Evolutionary conservation across 371 early-diverging fungal species (phyloP).

Genomic region (Zychaea mexicana): DNA sequence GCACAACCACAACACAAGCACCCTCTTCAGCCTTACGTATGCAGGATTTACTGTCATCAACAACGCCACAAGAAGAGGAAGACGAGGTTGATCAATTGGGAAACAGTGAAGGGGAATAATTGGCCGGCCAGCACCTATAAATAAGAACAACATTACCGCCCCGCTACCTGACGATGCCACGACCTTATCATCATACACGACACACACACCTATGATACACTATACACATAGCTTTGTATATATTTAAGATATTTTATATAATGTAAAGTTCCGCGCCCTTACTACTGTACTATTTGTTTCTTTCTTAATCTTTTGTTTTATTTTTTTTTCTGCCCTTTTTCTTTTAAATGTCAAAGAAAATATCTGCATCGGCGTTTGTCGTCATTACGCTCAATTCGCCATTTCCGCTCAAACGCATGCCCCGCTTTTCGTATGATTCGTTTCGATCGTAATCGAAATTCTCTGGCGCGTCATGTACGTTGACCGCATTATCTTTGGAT

Average conservation of each 20-base stretch:
- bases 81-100: constrained; percentile 28
- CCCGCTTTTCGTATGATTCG: constrained; percentile 7
- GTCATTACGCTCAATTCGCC: constrained; percentile 12
- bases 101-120: constrained; percentile 18
- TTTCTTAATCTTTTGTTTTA: background rate
- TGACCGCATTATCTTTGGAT: constrained; percentile 1
- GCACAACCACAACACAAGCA: constrained; percentile 11
- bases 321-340: background rate
- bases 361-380: constrained; percentile 12
- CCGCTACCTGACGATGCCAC: too few species aligned
- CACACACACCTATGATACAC: background rate
- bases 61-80: constrained; percentile 8
- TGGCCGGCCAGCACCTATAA: too few species aligned
- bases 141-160: too few species aligned
- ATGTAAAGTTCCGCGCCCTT: background rate
- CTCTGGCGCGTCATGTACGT: constrained; percentile 5
- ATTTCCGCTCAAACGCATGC: constrained; percentile 9
- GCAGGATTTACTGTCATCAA: background rate
- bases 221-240: constrained; percentile 4
- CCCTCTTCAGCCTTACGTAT: background rate
- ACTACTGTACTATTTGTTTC: background rate
- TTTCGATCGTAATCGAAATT: constrained; percentile 9
- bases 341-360: constrained; percentile 18
- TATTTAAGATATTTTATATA: background rate
- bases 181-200: too few species aligned